Percentiles rank a stretch among this genome's conserved stretches.
phyloP scores from a whole-genome alignment of 768 basidiomycete species.

The Brasilioporus rufonigricans region DNA sequence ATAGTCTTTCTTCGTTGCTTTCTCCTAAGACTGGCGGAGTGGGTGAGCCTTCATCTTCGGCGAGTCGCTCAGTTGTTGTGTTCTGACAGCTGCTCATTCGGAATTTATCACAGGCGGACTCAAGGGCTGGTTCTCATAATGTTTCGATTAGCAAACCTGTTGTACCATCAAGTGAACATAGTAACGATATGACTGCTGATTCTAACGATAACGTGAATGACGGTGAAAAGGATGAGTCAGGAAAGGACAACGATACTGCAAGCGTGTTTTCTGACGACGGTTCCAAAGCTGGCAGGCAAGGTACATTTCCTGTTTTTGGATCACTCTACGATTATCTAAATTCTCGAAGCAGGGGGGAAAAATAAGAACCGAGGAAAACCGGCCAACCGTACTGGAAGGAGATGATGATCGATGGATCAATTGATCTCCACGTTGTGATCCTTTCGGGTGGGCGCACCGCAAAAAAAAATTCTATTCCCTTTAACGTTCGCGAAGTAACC shows the following conservation, averaged over 20 bases:
- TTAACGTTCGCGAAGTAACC: conserved; percentile 11
- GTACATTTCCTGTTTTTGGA: conserved; percentile 9
- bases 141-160: conserved; percentile 20
- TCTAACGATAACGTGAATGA: conserved; percentile 22
- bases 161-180: conserved; percentile 28
- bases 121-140: conserved; percentile 8
- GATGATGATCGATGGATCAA: neutral
- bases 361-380: neutral
- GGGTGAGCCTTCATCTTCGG: conserved; percentile 35
- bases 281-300: conserved; percentile 1
- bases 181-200: conserved; percentile 25
- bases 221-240: conserved; percentile 26
- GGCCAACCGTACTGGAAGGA: neutral
- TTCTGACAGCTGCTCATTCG: conserved; percentile 33
- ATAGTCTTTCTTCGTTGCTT: neutral
- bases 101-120: conserved; percentile 18
- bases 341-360: neutral
- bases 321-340: conserved; percentile 6
- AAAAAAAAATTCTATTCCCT: conserved; percentile 2
- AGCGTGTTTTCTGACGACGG: conserved; percentile 23
- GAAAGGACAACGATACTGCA: conserved; percentile 23
- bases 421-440: conserved; percentile 1
- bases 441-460: neutral
- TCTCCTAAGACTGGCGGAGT: conserved; percentile 12
- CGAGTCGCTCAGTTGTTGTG: conserved; percentile 20